These are phyloP conservation scores for Cryptococcus deneoformans DNA, from an alignment of 1,284 basidiomycete genomes.

Conservation along the genomic window DNA sequence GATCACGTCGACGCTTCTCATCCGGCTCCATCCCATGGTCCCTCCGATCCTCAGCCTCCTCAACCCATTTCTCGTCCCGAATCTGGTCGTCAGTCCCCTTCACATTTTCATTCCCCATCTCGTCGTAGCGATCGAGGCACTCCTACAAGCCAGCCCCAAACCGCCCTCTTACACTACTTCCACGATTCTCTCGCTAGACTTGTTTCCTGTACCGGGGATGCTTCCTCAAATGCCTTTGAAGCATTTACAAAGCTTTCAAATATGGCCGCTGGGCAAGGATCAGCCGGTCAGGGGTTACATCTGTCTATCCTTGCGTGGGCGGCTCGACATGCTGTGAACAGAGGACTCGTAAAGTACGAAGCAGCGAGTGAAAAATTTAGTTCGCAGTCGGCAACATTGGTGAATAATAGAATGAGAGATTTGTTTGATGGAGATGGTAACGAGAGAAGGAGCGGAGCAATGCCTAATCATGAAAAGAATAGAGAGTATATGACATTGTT, in stretches of 20 bases:
- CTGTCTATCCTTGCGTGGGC: conserved; percentile 36
- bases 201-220: conserved; percentile 25
- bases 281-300: conserved; percentile 27
- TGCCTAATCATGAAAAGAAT: conserved; percentile 8
- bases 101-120: background rate
- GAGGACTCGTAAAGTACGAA: conserved; percentile 31
- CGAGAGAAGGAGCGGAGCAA: background rate
- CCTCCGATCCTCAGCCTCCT: background rate
- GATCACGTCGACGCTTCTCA: background rate
- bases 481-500: conserved; percentile 30
- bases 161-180: conserved; percentile 22
- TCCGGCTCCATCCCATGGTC: background rate
- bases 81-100: conserved; percentile 8
- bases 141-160: conserved; percentile 9
- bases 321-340: conserved; percentile 35
- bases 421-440: conserved; percentile 14
- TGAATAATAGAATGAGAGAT: conserved; percentile 12
- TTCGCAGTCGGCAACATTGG: conserved; percentile 21
- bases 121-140: conserved; percentile 6
- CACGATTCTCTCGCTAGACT: conserved; percentile 22
- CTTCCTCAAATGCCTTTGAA: conserved; percentile 20
- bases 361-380: conserved; percentile 32
- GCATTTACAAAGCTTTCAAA: conserved; percentile 26
- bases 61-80: background rate
- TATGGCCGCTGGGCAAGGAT: conserved; percentile 10